Evolutionary conservation across 768 basidiomycete species (phyloP).

Genomic region (Suillus spraguei): DNA sequence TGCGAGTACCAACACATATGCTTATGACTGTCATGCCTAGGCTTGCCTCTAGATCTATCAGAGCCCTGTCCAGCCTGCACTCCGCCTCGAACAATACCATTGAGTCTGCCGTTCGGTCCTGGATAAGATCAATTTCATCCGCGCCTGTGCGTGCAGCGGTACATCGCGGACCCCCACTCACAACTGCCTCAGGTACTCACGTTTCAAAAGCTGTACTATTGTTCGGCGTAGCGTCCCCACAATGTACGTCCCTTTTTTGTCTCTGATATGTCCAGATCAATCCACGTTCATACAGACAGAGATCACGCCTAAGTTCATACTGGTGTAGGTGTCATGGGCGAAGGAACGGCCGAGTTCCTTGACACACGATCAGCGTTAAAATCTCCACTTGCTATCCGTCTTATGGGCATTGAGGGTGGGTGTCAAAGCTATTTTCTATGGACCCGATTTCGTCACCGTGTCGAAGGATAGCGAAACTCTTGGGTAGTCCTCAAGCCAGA

Average conservation of each 20-base stretch:
- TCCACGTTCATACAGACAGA: slow-evolving; percentile 99
- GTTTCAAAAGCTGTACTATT: slow-evolving; percentile 13
- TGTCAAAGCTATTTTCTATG: slow-evolving; percentile 48
- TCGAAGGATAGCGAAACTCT: slow-evolving; percentile 84
- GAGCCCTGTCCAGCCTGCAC: slow-evolving; percentile 9
- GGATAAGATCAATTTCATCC: slow-evolving; percentile 27
- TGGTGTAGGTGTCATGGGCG: slow-evolving; percentile 83
- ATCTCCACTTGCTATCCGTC: slow-evolving; percentile 63
- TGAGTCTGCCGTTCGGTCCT: slow-evolving; percentile 20
- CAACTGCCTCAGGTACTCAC: slow-evolving; percentile 34
- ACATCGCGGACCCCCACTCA: slow-evolving; percentile 36
- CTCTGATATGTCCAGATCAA: slow-evolving; percentile 43
- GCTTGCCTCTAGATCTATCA: slow-evolving; percentile 21
- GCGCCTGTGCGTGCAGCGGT: slow-evolving; percentile 23
- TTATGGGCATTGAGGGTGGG: no score
- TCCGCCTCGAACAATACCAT: slow-evolving; percentile 13
- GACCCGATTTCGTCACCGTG: slow-evolving; percentile 97
- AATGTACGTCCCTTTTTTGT: slow-evolving; percentile 34
- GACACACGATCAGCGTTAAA: slow-evolving; percentile 82
- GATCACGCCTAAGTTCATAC: slow-evolving; percentile 97
- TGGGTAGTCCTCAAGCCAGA: slow-evolving; percentile 97
- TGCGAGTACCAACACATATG: not conserved
- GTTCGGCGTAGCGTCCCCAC: slow-evolving; percentile 22
- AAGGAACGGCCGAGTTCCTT: slow-evolving; percentile 92
- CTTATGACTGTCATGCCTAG: slow-evolving; percentile 18